Conservation (phyloP, 2,329 filamentous ascomycete genomes). For the Alternaria sp. region DNA sequence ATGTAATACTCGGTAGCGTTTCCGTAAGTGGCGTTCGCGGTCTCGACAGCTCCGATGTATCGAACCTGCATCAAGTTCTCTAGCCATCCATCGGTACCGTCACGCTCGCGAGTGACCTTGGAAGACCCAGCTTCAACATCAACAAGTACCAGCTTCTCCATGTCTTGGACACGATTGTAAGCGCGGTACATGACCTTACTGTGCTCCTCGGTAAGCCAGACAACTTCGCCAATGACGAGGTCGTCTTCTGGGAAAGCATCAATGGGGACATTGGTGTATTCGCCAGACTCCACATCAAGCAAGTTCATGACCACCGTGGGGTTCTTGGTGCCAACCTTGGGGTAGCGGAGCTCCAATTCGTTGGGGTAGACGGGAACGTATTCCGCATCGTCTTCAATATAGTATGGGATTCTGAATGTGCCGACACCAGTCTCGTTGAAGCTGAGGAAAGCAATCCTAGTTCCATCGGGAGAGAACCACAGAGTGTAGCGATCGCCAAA, state of each 20-base stretch:
- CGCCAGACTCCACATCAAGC: slow-evolving; percentile 58
- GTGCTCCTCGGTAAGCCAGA: slow-evolving; percentile 69
- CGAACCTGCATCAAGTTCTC: slow-evolving; percentile 64
- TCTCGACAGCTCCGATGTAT: slow-evolving; percentile 58
- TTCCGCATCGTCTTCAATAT: slow-evolving; percentile 63
- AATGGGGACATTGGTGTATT: slow-evolving; percentile 57
- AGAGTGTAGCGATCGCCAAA: slow-evolving; percentile 59
- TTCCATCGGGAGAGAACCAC: slow-evolving; percentile 65
- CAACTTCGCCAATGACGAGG: slow-evolving; percentile 70
- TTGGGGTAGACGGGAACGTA: slow-evolving; percentile 65
- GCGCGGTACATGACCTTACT: slow-evolving; percentile 68
- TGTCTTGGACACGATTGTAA: slow-evolving; percentile 72
- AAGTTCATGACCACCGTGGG: slow-evolving; percentile 68
- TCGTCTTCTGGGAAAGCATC: slow-evolving; percentile 66
- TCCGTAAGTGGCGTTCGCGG: slow-evolving; percentile 42
- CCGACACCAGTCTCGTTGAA: slow-evolving; percentile 71
- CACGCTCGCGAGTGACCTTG: slow-evolving; percentile 60
- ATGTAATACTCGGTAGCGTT: slow-evolving; percentile 62
- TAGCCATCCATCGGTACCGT: slow-evolving; percentile 67
- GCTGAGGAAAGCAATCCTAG: slow-evolving; percentile 61
- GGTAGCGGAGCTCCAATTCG: slow-evolving; percentile 69
- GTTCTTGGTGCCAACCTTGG: slow-evolving; percentile 72
- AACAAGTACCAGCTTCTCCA: slow-evolving; percentile 67
- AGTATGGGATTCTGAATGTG: slow-evolving; percentile 71
- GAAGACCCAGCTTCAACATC: slow-evolving; percentile 58